A percentile compares a stretch with the other conserved stretches of the same genome.
Conservation (phyloP, 371 early-diverging fungal genomes). For the Actinomortierella ambigua region DNA sequence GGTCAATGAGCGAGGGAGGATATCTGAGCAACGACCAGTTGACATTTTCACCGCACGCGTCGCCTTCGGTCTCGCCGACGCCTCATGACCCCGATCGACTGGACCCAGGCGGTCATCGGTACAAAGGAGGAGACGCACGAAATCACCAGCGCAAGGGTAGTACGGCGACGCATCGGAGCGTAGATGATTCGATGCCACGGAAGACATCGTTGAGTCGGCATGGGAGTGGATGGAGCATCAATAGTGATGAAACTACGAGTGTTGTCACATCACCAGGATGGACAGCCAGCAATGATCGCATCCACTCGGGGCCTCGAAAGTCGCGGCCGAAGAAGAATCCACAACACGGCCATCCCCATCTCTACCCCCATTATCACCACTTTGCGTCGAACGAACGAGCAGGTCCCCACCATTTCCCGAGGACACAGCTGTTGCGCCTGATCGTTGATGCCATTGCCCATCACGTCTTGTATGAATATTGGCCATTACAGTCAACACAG, state of each 20-base stretch:
- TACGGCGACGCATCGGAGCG: neutral
- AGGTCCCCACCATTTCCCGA: conserved; percentile 51
- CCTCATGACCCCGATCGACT: conserved; percentile 14
- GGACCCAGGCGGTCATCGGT: conserved; percentile 4
- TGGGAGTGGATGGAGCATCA: conserved; percentile 42
- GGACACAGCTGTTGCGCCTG: conserved; percentile 58
- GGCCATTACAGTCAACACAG: too few relatives aligned
- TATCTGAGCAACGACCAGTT: too few relatives aligned
- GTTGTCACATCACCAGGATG: conserved; percentile 9
- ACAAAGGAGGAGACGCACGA: conserved; percentile 3
- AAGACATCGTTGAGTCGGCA: conserved; percentile 29
- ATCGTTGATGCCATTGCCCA: conserved; percentile 70
- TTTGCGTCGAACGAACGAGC: conserved; percentile 5
- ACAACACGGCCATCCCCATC: too few relatives aligned
- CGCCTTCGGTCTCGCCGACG: conserved; percentile 25
- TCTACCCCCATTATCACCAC: too few relatives aligned
- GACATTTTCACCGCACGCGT: conserved; percentile 27
- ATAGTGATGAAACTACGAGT: conserved; percentile 38
- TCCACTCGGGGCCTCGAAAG: too few relatives aligned
- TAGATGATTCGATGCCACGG: neutral
- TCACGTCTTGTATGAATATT: conserved; percentile 65
- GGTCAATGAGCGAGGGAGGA: too few relatives aligned
- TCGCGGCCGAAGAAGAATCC: too few relatives aligned
- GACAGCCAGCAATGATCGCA: too few relatives aligned
- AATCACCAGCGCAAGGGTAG: conserved; percentile 1